Conservation (phyloP, 2,329 filamentous ascomycete species). For the Fusarium oligoseptatum region DNA sequence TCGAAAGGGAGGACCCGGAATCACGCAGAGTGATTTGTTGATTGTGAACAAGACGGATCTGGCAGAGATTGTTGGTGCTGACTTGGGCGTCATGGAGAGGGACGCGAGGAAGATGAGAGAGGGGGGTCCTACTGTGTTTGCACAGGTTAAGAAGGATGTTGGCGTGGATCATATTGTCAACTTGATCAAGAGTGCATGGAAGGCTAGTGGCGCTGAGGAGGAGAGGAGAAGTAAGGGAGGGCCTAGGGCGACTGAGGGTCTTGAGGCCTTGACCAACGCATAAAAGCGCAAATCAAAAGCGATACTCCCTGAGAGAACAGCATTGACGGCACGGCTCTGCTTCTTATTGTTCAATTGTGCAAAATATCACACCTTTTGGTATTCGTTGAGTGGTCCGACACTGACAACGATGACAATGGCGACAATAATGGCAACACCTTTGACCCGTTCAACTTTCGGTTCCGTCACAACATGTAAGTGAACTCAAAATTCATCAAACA, state of each 20-base stretch:
- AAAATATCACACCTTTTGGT: slow-evolving; percentile 84
- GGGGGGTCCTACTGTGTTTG: slow-evolving; percentile 94
- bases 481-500: slow-evolving; percentile 10
- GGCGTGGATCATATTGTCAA: slow-evolving; percentile 89
- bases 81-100: slow-evolving; percentile 92
- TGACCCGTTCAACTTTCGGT: slow-evolving; percentile 44
- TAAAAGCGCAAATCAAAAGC: slow-evolving; percentile 67
- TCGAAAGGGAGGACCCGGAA: slow-evolving; percentile 94
- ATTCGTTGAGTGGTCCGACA: slow-evolving; percentile 83
- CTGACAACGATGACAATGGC: slow-evolving; percentile 76
- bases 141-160: slow-evolving; percentile 93
- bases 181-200: slow-evolving; percentile 92
- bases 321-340: slow-evolving; percentile 71
- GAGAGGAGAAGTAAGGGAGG: slow-evolving; percentile 67
- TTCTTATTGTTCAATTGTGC: slow-evolving; percentile 52
- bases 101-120: slow-evolving; percentile 96
- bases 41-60: slow-evolving; percentile 98
- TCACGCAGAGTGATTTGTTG: slow-evolving; percentile 94
- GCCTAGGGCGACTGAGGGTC: slow-evolving; percentile 68
- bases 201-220: slow-evolving; percentile 83
- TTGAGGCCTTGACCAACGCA: slow-evolving; percentile 59
- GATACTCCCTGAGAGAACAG: slow-evolving; percentile 79
- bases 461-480: not conserved
- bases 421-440: slow-evolving; percentile 85
- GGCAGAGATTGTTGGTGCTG: slow-evolving; percentile 89